phyloP scores from a whole-genome alignment of 257 asterid genomes.

The Salvia hispanica region DNA sequence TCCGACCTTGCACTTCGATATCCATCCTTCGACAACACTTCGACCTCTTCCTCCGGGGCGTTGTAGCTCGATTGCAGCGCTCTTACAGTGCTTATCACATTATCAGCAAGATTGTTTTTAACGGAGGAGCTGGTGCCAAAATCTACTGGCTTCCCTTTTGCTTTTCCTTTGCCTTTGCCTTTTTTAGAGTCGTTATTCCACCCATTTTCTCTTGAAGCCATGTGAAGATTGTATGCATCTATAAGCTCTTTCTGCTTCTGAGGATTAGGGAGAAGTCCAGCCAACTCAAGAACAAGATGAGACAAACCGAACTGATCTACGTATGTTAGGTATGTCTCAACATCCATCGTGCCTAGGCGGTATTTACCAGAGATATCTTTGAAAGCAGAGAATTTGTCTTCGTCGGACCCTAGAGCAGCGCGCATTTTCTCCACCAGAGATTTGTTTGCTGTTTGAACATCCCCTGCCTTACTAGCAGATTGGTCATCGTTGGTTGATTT shows the following conservation, averaged over 20 bases:
- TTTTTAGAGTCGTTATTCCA: constrained; percentile 46
- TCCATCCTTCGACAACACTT: constrained; percentile 84
- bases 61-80: constrained; percentile 63
- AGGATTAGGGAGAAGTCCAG: constrained; percentile 77
- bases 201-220: constrained; percentile 44
- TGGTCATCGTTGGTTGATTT: constrained; percentile 40
- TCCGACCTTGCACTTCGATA: constrained; percentile 65
- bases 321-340: constrained; percentile 65
- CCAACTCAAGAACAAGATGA: constrained; percentile 83
- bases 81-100: constrained; percentile 53
- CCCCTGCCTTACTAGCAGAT: constrained; percentile 46
- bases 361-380: constrained; percentile 78
- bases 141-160: constrained; percentile 59
- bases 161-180: constrained; percentile 66
- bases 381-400: constrained; percentile 71
- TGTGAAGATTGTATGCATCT: constrained; percentile 67
- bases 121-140: constrained; percentile 38
- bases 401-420: constrained; percentile 63
- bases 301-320: constrained; percentile 90
- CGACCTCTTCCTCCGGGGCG: constrained; percentile 59
- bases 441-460: constrained; percentile 83
- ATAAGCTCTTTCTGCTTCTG: constrained; percentile 77
- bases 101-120: constrained; percentile 55
- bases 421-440: constrained; percentile 85
- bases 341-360: constrained; percentile 70